These are phyloP conservation scores for Solanum phureja DNA, from an alignment of 257 asterid genomes.

Conservation along the genomic window DNA sequence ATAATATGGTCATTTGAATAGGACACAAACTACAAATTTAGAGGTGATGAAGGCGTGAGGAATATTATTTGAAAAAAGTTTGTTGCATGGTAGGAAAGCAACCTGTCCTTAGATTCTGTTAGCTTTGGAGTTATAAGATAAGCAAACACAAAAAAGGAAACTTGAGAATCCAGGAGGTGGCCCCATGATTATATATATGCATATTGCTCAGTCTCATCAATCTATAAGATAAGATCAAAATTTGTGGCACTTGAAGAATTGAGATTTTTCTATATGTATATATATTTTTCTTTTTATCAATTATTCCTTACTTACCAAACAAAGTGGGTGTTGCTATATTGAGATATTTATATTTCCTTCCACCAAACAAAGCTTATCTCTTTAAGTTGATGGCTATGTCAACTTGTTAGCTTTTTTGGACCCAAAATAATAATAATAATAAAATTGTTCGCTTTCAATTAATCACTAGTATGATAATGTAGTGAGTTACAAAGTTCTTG, in stretches of 20 bases:
- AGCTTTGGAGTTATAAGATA: neutral
- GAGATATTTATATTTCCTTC: neutral
- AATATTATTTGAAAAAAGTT: neutral
- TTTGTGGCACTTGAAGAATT: neutral
- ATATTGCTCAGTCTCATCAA: neutral
- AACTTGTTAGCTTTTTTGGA: neutral
- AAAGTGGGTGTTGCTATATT: neutral
- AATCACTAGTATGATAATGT: neutral
- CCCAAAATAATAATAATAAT: neutral
- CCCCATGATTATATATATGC: neutral
- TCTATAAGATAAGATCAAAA: neutral
- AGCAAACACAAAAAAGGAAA: neutral
- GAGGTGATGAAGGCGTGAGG: neutral
- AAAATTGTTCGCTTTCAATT: neutral
- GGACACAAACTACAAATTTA: neutral
- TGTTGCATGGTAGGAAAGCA: slow-evolving; percentile 24
- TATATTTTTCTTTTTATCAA: neutral
- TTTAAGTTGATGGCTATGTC: neutral
- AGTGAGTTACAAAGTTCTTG: neutral
- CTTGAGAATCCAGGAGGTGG: neutral
- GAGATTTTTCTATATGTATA: neutral
- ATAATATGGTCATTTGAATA: neutral
- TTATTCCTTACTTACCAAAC: neutral
- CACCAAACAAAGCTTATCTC: neutral
- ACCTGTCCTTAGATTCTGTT: slow-evolving; percentile 2